Percentiles rank a stretch among this genome's conserved stretches.
Evolutionary conservation across 2,329 filamentous ascomycete genomes (phyloP).

Genomic region (Arthroderma uncinatum): DNA sequence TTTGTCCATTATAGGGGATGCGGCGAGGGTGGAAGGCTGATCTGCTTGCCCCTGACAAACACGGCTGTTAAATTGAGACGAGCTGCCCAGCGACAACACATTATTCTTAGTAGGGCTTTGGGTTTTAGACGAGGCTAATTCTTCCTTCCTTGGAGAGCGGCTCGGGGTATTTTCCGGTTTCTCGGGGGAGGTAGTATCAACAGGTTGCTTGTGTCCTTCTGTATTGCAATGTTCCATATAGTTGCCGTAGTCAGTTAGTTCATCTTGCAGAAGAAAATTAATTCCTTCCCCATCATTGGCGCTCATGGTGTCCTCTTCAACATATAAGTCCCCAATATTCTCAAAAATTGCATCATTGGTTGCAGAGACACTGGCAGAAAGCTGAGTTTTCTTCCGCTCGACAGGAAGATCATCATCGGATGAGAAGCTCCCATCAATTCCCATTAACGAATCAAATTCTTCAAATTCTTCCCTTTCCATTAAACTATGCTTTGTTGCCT

Average conservation of each 20-base stretch:
- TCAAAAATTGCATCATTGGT: neutral
- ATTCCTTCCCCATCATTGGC: neutral
- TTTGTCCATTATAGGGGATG: neutral
- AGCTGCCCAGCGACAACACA: neutral
- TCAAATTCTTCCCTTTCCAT: neutral
- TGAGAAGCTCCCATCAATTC: neutral
- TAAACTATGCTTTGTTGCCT: neutral
- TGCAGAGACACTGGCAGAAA: neutral
- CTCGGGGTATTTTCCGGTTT: neutral
- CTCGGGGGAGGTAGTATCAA: neutral
- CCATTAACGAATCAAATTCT: neutral
- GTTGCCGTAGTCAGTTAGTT: neutral
- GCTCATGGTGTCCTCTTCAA: neutral
- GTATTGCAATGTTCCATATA: neutral
- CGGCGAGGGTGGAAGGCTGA: neutral
- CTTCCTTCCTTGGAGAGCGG: neutral
- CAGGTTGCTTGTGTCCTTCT: neutral
- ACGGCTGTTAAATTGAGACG: neutral
- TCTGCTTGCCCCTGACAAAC: neutral
- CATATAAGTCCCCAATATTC: neutral
- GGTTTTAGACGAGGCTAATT: neutral
- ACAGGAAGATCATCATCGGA: neutral
- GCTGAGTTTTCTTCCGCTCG: neutral
- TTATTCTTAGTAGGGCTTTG: neutral
- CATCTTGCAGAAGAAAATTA: too few species aligned